Base-by-base conservation (phyloP, 192 early-diverging fungal genomes). In the Spizellomyces sp. region DNA sequence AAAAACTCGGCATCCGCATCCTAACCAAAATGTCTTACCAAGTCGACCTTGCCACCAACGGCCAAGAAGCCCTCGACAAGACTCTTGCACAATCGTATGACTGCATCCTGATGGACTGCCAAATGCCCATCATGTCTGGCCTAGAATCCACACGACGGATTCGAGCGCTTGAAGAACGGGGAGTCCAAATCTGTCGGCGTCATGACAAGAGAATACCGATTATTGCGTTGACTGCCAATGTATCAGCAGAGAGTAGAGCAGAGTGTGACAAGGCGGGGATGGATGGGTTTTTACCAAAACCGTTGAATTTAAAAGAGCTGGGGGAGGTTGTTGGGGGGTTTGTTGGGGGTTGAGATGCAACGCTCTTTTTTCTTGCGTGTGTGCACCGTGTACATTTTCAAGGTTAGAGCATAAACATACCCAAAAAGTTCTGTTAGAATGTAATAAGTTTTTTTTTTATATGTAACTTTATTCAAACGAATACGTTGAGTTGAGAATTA, bases 71-170 rank as follows among this genome's bases (percentile, higher is more conserved):
- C 10, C 46, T 68, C 6, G 66, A 69, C 22, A 46, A 48, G 2
- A 61, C 14, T 41, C 59, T 14, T 2, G 19, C 17, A 14, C 36
- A 15, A 10, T 27, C 10, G 17, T 67, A 68, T 48, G 60, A 63
- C 19, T 12, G 58, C 17, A 21, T 73, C 12, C 60, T 62, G 0
- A 62, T 62, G 60, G 6, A 62, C 41, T 62, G 60, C 54, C 54
- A 56, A 43, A 62, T 62, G 61, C 61, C 61, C 61, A 36, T 65
- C 42, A 65, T 65, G 64, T 65, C 64, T 48, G 64, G 64, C 42
- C 14, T 47, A 5, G 64, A 65, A n/a, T 10, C 66, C 46, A 7
- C 66, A 22, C 66, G 52, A 10, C n/a, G 52, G 9, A 67, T 67
- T 14, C 10, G 48, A 14, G 66, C 46, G 7, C 15, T 58, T 0